Conservation (phyloP, 345 rosid species). For the Eutrema yunnanense region DNA sequence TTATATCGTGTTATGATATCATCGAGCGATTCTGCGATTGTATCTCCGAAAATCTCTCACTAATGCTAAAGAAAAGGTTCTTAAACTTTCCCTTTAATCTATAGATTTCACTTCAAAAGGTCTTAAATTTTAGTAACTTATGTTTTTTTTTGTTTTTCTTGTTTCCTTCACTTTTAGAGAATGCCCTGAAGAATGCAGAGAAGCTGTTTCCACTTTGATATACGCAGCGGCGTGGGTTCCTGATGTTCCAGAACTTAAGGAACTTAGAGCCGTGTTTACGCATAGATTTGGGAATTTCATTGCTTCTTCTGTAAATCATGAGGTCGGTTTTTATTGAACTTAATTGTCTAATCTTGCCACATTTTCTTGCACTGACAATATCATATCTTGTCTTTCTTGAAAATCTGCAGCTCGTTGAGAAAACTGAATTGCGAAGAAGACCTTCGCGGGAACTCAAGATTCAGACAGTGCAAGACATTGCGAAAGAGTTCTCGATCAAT, state of each 20-base stretch:
- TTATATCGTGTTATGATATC: slow-evolving; percentile 46
- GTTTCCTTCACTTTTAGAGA: slow-evolving; percentile 38
- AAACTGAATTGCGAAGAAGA: slow-evolving; percentile 24
- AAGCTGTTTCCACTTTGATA: slow-evolving; percentile 63
- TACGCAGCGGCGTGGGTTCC: slow-evolving; percentile 85
- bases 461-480: slow-evolving; percentile 49
- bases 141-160: background rate
- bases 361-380: background rate
- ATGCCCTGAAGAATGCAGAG: slow-evolving; percentile 80
- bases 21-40: slow-evolving; percentile 48
- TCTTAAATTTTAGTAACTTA: background rate
- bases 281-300: slow-evolving; percentile 51
- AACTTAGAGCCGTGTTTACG: slow-evolving; percentile 48
- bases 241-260: slow-evolving; percentile 70
- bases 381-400: background rate
- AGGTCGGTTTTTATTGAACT: slow-evolving; percentile 36
- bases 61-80: slow-evolving; percentile 63
- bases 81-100: background rate
- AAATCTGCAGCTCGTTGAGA: slow-evolving; percentile 45
- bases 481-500: slow-evolving; percentile 46
- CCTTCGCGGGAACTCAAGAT: slow-evolving; percentile 52
- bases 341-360: background rate
- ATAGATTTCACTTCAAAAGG: background rate
- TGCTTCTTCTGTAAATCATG: slow-evolving; percentile 39
- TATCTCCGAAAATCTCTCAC: slow-evolving; percentile 39